Evolutionary conservation across 2,329 filamentous ascomycete genomes (phyloP), one percentile per base, ranked within the genome.

Genomic region (Falciphora oryzae): DNA sequence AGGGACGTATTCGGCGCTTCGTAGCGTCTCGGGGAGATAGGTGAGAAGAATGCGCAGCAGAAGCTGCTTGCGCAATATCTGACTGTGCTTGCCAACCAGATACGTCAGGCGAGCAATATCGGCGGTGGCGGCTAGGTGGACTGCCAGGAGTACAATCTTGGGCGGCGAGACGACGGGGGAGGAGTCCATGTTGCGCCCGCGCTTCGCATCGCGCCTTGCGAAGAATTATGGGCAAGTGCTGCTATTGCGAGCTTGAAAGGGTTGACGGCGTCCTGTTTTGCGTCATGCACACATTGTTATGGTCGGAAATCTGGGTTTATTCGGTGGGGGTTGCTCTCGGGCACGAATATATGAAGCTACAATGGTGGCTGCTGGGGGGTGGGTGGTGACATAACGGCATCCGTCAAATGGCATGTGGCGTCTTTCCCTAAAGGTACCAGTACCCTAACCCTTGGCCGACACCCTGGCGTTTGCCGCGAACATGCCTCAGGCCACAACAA

Each of bases 31-130:
- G 31, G 92, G 92, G 1, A 96, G 81, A 72, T 89, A 91, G 27
- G 89, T 91, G 59, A 96, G 82, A 28, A 96, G 77, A 63, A 95
- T 87, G 59, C 89, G 87, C 65, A 95, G 80, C 29, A 91, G 73
- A 18, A 92, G 78, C 65, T 90, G 85, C 59, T 84, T 82, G 32
- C 83, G 80, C 64, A 95, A 79, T 35, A 59, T 50, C n/a, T 59
- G 62, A 32, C n/a, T n/a, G 56, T 63, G 62, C 18, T 38, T 29
- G 25, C 25, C 28, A 53, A 88, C 81, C 67, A 95, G 79, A 63
- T 79, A 80, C 65, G 83, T 81, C 66, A 95, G 78, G 68, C 83
- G 81, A 69, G 81, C 74, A 70, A 93, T 79, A 73, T 93, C 85
- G 72, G 85, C 82, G 70, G 85, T 84, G 67, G 84, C 83, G 64